A percentile compares a stretch with the other conserved stretches of the same genome.
Evolutionary conservation across 129 eudicot genomes (phyloP).

Genomic region (Artemisia argyi): DNA sequence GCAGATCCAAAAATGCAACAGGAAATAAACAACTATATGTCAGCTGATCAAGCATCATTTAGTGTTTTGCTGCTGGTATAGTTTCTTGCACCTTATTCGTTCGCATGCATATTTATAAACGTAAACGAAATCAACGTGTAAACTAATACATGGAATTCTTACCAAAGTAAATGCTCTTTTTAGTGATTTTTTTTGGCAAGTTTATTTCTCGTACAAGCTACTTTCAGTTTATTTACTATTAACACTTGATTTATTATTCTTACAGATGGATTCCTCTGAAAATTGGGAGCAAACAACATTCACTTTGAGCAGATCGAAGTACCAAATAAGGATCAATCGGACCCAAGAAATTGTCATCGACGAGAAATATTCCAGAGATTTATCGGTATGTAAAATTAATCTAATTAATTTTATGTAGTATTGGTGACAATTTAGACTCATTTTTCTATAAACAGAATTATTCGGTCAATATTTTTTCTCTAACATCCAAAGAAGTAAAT

Average conservation of each 20-base stretch:
- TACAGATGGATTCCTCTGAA: constrained; percentile 72
- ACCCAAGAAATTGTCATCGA: constrained; percentile 50
- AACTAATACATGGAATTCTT: neutral
- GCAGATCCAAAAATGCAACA: constrained; percentile 91
- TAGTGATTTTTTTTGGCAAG: constrained; percentile 7
- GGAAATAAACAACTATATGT: constrained; percentile 65
- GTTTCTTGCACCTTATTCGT: constrained; percentile 18
- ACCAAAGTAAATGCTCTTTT: neutral
- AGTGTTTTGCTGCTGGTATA: constrained; percentile 66
- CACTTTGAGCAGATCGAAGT: constrained; percentile 58
- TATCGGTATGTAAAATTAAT: constrained; percentile 51
- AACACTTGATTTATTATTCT: neutral
- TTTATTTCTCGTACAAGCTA: constrained; percentile 21
- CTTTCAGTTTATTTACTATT: neutral
- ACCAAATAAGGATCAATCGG: constrained; percentile 57
- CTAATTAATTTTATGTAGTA: neutral
- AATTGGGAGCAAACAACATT: constrained; percentile 85
- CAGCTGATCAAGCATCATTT: constrained; percentile 69
- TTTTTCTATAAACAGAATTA: no score
- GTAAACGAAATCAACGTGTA: neutral
- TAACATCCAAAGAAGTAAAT: no score
- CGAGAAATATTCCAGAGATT: constrained; percentile 61
- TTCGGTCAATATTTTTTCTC: no score
- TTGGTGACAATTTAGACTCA: neutral
- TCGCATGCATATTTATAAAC: neutral